Conservation (phyloP, 768 basidiomycete species). For the Psilocybe sp. region DNA sequence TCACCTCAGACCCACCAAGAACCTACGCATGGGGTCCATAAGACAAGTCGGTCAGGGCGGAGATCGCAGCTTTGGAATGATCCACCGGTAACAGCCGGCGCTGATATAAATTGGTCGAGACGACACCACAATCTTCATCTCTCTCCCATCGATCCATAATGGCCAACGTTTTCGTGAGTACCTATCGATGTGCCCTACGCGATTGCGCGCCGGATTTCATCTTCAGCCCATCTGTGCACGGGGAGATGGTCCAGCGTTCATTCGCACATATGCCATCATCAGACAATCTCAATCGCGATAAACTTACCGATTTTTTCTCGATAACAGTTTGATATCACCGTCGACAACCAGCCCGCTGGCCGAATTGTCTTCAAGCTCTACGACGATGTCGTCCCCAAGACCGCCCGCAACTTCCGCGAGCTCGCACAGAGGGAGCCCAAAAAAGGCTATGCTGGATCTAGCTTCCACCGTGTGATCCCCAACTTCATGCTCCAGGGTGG, state of each 20-base stretch:
- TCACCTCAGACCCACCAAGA: too few species aligned
- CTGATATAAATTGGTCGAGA: constrained; percentile 1
- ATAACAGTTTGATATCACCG: constrained; percentile 62
- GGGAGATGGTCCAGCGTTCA: not conserved
- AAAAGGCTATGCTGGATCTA: constrained; percentile 63
- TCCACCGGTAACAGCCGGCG: constrained; percentile 5
- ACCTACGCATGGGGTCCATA: too few species aligned
- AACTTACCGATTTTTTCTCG: not conserved
- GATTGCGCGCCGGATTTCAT: not conserved
- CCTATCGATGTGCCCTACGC: not conserved
- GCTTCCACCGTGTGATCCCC: constrained; percentile 84
- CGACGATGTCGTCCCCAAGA: constrained; percentile 75
- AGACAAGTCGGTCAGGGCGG: not conserved
- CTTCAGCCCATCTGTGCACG: not conserved
- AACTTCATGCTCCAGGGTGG: constrained; percentile 89
- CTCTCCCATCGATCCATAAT: constrained; percentile 19
- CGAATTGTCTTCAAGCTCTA: constrained; percentile 84
- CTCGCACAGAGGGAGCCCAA: too few species aligned
- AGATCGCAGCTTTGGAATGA: not conserved
- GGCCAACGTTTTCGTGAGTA: constrained; percentile 27
- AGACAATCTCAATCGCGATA: not conserved
- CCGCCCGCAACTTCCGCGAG: constrained; percentile 85
- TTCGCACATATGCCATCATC: not conserved
- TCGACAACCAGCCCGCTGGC: constrained; percentile 38
- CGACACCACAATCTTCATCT: constrained; percentile 2